Evolutionary conservation across 2,329 filamentous ascomycete species (phyloP).

Genomic region (Rhynchosporium graminicola): DNA sequence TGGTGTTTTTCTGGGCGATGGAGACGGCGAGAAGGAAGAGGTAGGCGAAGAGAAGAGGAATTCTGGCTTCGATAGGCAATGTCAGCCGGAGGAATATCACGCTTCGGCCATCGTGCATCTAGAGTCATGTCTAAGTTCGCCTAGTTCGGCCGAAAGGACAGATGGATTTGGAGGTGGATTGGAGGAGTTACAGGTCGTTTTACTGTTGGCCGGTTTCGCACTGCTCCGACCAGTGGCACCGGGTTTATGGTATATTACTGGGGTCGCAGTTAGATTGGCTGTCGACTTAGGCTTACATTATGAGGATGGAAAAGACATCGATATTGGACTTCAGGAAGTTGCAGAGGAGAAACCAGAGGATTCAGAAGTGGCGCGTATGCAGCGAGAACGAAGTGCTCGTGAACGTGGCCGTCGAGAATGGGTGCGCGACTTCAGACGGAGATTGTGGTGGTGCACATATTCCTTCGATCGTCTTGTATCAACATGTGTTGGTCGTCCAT

Average conservation of each 20-base stretch:
- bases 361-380: conserved; percentile 38
- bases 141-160: conserved; percentile 52
- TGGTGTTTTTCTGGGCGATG: conserved; percentile 80
- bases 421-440: conserved; percentile 79
- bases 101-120: conserved; percentile 91
- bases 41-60: conserved; percentile 40
- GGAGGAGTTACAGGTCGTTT: conserved; percentile 90
- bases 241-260: conserved; percentile 95
- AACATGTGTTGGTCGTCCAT: conserved; percentile 88
- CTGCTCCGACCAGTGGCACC: conserved; percentile 88
- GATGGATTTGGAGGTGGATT: conserved; percentile 80
- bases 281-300: conserved; percentile 92
- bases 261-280: conserved; percentile 85
- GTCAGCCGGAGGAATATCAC: conserved; percentile 92
- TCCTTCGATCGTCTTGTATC: conserved; percentile 93
- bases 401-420: conserved; percentile 75
- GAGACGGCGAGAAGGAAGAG: conserved; percentile 42
- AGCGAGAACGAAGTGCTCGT: conserved; percentile 42
- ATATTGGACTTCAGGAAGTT: conserved; percentile 57
- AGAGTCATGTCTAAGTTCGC: conserved; percentile 72
- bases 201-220: conserved; percentile 88
- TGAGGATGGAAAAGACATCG: conserved; percentile 74
- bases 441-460: conserved; percentile 97
- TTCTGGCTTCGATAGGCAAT: conserved; percentile 47
- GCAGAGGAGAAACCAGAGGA: conserved; percentile 42